These are phyloP conservation scores for Thymus quinquecostatus DNA, from an alignment of 257 asterid genomes.

Conservation along the genomic window DNA sequence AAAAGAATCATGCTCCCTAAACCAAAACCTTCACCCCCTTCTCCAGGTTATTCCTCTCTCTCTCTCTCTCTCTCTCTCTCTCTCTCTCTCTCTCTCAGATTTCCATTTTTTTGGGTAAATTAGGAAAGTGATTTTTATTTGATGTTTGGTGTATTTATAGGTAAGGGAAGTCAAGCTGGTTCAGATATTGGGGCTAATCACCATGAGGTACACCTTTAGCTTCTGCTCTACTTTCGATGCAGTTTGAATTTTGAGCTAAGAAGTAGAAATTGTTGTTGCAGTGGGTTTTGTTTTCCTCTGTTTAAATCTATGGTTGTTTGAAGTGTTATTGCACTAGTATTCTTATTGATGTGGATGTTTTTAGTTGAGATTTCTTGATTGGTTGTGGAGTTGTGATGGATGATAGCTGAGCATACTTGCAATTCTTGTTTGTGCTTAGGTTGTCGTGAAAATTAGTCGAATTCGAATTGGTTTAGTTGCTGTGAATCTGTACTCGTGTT, in stretches of 20 bases:
- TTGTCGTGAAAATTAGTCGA: neutral
- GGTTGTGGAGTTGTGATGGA: neutral
- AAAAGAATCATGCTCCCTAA: slow-evolving; percentile 45
- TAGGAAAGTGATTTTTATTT: neutral
- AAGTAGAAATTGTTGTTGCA: neutral
- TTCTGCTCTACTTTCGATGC: neutral
- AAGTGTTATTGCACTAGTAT: neutral
- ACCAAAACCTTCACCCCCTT: slow-evolving; percentile 40
- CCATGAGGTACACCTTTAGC: slow-evolving; percentile 22
- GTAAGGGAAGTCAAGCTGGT: slow-evolving; percentile 35
- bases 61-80: neutral
- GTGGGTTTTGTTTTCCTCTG: neutral
- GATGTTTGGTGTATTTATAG: slow-evolving; percentile 38
- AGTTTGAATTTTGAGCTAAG: too few relatives aligned
- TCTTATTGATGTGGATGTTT: slow-evolving; percentile 18
- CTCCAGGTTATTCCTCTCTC: slow-evolving; percentile 52
- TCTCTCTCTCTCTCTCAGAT: neutral
- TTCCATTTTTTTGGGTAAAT: neutral
- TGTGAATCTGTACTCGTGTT: neutral
- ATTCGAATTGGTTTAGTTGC: slow-evolving; percentile 1
- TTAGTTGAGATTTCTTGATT: slow-evolving; percentile 3
- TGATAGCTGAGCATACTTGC: neutral
- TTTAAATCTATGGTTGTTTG: neutral
- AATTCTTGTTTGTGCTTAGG: slow-evolving; percentile 1
- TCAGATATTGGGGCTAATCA: slow-evolving; percentile 39